phyloP scores from a whole-genome alignment of 768 basidiomycete genomes.

The Filobasidium floriforme region DNA sequence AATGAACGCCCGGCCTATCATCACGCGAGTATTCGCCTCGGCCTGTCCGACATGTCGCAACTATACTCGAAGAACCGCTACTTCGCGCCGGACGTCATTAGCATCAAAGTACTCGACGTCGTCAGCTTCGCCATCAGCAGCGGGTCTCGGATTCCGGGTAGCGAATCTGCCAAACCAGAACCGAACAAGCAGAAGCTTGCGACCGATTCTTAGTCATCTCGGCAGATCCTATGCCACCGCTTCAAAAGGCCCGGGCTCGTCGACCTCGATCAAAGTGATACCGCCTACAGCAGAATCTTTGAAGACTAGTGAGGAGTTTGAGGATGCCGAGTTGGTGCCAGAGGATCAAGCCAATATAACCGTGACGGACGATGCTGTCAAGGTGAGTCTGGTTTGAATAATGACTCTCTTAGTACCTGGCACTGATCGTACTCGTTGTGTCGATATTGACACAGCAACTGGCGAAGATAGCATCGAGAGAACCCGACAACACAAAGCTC shows the following conservation, averaged over 20 bases:
- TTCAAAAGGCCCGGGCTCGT: background rate
- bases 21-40: conserved; percentile 5
- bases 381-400: conserved; percentile 25
- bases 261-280: conserved; percentile 2
- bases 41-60: background rate
- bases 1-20: background rate
- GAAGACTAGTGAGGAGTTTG: conserved; percentile 37
- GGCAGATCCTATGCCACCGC: background rate
- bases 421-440: background rate
- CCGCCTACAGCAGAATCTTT: conserved; percentile 24
- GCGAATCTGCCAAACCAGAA: background rate
- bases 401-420: background rate
- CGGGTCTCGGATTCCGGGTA: too few relatives aligned
- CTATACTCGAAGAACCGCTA: background rate
- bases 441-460: conserved; percentile 57
- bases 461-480: conserved; percentile 57
- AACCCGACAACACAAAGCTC: conserved; percentile 55
- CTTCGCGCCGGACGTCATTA: background rate
- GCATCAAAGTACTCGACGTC: too few relatives aligned
- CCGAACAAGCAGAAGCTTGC: background rate
- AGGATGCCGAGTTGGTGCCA: conserved; percentile 37
- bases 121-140: background rate
- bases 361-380: conserved; percentile 35
- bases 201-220: background rate
- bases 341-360: conserved; percentile 30